Evolutionary conservation across 2,329 filamentous ascomycete species (phyloP).

Genomic region (Hansfordia pulvinata): DNA sequence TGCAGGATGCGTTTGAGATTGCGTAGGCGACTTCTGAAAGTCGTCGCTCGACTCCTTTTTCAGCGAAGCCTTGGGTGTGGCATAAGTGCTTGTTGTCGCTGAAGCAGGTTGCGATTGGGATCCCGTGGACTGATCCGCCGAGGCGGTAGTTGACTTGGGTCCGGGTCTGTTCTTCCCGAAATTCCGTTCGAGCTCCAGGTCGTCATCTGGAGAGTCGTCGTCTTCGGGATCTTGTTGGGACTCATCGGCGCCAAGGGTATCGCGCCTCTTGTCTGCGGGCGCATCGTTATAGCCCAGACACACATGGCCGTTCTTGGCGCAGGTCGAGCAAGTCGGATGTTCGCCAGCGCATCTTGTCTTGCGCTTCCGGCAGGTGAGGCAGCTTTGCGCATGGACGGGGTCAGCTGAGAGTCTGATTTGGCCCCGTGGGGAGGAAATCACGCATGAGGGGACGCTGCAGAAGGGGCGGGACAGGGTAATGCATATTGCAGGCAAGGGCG

Average conservation of each 20-base stretch:
- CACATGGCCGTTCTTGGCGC: constrained; percentile 54
- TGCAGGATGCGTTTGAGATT: constrained; percentile 13
- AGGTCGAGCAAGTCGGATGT: constrained; percentile 59
- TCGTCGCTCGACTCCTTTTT: no score
- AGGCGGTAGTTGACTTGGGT: no score
- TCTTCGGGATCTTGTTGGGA: constrained; percentile 19
- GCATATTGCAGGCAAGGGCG: no score
- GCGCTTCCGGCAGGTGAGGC: constrained; percentile 60
- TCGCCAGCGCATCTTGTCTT: constrained; percentile 67
- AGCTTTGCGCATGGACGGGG: constrained; percentile 29
- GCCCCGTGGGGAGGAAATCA: no score
- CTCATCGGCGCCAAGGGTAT: constrained; percentile 7
- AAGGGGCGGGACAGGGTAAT: constrained; percentile 7
- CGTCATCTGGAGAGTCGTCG: constrained; percentile 20
- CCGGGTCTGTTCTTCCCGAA: constrained; percentile 13
- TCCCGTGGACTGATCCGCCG: no score
- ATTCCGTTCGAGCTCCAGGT: constrained; percentile 15
- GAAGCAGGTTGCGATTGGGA: no score
- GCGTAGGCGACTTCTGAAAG: constrained; percentile 8
- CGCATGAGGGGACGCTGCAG: no score
- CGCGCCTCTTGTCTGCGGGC: constrained; percentile 28
- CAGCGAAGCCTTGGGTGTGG: no score
- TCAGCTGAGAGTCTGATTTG: constrained; percentile 2
- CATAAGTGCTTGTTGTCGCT: no score
- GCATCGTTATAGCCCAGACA: constrained; percentile 54